A percentile compares a stretch with the other conserved stretches of the same genome.
Conservation (phyloP, 345 rosid species). For the Populus pruinosa region DNA sequence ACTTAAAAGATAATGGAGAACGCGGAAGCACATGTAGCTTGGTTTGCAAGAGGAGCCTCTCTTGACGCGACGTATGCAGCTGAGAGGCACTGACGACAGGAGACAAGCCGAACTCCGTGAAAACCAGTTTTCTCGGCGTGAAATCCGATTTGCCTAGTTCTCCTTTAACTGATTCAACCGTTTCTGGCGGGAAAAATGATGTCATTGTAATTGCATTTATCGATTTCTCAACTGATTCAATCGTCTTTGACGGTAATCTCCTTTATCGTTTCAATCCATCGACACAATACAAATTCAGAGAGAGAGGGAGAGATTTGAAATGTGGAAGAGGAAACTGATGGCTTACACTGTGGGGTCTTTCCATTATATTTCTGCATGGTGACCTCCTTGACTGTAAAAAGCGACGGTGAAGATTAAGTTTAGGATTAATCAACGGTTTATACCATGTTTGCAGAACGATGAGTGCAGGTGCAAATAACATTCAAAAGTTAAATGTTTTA, state of each 20-base stretch:
- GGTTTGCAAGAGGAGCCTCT: conserved; percentile 5
- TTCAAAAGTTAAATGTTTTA: too few species aligned
- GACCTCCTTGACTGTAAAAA: too few species aligned
- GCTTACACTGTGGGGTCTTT: too few species aligned
- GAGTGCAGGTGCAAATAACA: too few species aligned
- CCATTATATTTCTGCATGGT: too few species aligned
- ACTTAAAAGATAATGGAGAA: conserved; percentile 16
- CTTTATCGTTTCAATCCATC: conserved; percentile 14
- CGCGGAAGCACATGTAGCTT: conserved; percentile 13
- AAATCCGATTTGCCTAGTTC: conserved; percentile 3
- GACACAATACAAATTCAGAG: neutral
- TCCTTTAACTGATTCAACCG: conserved; percentile 9
- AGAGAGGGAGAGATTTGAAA: neutral
- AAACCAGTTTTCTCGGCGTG: conserved; percentile 34
- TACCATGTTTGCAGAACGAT: too few species aligned
- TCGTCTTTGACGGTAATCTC: conserved; percentile 12
- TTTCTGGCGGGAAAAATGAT: conserved; percentile 17
- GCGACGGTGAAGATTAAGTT: too few species aligned
- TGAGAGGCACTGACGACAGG: conserved; percentile 14
- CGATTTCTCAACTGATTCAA: conserved; percentile 8
- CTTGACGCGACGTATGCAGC: neutral
- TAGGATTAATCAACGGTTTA: too few species aligned
- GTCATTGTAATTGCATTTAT: neutral
- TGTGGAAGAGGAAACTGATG: too few species aligned
- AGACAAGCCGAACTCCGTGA: conserved; percentile 40